Percentiles rank a stretch among this genome's conserved stretches.
phyloP scores from a whole-genome alignment of 805 yeast species.

The Ascoidea rubescens region DNA sequence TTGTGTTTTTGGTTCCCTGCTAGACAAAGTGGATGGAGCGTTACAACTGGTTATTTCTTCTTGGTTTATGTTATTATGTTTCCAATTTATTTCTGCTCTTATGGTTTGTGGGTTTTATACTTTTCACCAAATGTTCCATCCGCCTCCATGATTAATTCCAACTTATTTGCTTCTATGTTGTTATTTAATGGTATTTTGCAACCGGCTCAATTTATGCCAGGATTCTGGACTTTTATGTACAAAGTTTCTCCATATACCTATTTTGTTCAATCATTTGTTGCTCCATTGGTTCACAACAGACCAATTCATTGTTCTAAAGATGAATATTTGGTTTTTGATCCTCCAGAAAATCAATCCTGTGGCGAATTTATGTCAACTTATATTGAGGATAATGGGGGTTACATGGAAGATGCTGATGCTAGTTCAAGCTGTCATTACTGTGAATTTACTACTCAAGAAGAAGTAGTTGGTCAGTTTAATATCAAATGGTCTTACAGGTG shows the following conservation, averaged over 20 bases:
- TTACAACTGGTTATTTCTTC: conserved; percentile 24
- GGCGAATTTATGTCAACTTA: conserved; percentile 25
- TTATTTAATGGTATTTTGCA: conserved; percentile 29
- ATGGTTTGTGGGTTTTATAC: conserved; percentile 29
- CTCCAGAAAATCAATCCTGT: conserved; percentile 37
- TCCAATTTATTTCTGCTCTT: conserved; percentile 28
- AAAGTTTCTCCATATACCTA: conserved; percentile 33
- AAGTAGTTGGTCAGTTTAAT: conserved; percentile 22
- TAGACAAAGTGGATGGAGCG: conserved; percentile 18
- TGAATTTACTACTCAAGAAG: conserved; percentile 16
- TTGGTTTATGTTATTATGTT: conserved; percentile 20
- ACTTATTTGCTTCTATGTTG: conserved; percentile 19
- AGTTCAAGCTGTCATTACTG: conserved; percentile 28
- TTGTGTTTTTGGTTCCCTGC: conserved; percentile 37
- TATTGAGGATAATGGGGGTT: conserved; percentile 28
- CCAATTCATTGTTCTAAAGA: conserved; percentile 21
- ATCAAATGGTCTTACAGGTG: conserved; percentile 35
- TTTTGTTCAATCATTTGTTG: conserved; percentile 28
- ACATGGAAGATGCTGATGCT: conserved; percentile 26
- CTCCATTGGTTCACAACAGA: conserved; percentile 25
- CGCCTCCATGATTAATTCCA: conserved; percentile 26
- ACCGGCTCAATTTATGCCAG: conserved; percentile 28
- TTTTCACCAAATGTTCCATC: conserved; percentile 29
- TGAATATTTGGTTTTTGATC: conserved; percentile 25
- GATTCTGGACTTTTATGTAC: conserved; percentile 35